These are phyloP conservation scores for Aspergillus melleus DNA, from an alignment of 2,329 filamentous ascomycete species.

Conservation along the genomic window DNA sequence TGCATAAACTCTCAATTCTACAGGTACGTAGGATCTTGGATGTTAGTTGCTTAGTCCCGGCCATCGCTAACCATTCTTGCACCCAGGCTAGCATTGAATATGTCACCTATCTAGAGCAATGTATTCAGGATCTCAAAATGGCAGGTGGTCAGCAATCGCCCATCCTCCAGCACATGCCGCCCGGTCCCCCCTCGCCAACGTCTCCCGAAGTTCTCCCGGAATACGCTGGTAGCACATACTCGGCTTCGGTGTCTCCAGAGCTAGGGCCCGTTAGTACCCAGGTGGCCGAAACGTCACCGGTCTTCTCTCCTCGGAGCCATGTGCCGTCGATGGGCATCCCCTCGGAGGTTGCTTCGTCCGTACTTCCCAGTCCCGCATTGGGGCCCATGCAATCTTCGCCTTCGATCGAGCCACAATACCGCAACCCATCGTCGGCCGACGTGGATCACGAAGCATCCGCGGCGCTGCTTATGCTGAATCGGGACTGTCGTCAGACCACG, in stretches of 20 bases:
- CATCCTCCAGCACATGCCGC: conserved; percentile 16
- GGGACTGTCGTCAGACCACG: conserved; percentile 62
- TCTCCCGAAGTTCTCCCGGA: conserved; percentile 35
- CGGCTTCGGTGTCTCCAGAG: conserved; percentile 39
- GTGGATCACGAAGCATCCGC: conserved; percentile 81
- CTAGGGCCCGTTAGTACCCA: conserved; percentile 23
- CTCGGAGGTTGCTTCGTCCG: conserved; percentile 30
- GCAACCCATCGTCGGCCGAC: conserved; percentile 49
- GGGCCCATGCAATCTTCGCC: conserved; percentile 30
- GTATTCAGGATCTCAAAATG: conserved; percentile 75
- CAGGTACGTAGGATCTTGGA: conserved; percentile 61
- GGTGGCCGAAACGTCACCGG: conserved; percentile 30
- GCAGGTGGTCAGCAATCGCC: conserved; percentile 29
- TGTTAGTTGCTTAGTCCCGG: conserved; percentile 3
- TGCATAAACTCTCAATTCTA: conserved; percentile 95
- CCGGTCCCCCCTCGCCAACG: conserved; percentile 36
- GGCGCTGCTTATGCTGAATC: conserved; percentile 83
- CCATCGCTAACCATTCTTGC: background rate
- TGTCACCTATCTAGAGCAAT: conserved; percentile 88
- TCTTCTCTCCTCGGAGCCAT: conserved; percentile 34
- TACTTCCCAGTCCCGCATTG: conserved; percentile 39
- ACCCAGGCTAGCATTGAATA: conserved; percentile 90
- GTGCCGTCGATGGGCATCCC: conserved; percentile 22
- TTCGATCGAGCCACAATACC: conserved; percentile 27
- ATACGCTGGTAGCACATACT: conserved; percentile 28